A percentile compares a stretch with the other conserved stretches of the same genome.
phyloP scores from a whole-genome alignment of 257 asterid genomes.

The Fraxinus excelsior region DNA sequence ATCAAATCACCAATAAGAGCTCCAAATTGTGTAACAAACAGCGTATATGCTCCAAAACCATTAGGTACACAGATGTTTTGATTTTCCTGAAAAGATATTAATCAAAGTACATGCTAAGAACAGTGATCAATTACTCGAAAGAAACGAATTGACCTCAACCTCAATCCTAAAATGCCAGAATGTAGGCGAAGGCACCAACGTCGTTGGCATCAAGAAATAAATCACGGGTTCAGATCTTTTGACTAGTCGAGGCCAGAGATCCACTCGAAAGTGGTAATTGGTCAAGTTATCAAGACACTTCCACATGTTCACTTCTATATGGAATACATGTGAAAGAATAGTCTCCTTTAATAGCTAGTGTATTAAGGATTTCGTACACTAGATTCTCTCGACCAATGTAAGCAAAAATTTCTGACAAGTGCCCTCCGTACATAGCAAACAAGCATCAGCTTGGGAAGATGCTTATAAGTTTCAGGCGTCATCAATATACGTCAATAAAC shows the following conservation, averaged over 20 bases:
- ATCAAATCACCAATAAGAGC: slow-evolving; percentile 10
- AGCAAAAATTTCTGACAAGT: neutral
- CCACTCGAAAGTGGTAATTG: neutral
- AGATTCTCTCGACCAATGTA: neutral
- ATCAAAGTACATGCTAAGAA: neutral
- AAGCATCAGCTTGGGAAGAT: neutral
- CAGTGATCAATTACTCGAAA: neutral
- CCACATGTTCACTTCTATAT: neutral
- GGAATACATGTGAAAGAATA: neutral
- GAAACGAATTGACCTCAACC: neutral
- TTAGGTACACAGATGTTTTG: neutral
- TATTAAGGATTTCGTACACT: neutral
- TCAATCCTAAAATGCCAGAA: neutral
- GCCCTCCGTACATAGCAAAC: neutral
- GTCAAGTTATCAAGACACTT: neutral
- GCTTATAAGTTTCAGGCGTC: neutral
- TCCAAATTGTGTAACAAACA: neutral
- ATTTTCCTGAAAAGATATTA: neutral
- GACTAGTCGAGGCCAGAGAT: neutral
- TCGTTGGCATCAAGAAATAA: neutral
- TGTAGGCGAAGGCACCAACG: neutral
- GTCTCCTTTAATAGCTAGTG: neutral
- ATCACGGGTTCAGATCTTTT: neutral
- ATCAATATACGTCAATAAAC: neutral
- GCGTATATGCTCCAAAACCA: neutral